A percentile compares a stretch with the other conserved stretches of the same genome.
Evolutionary conservation across 257 asterid genomes (phyloP).

Genomic region (Cordia subcordata): DNA sequence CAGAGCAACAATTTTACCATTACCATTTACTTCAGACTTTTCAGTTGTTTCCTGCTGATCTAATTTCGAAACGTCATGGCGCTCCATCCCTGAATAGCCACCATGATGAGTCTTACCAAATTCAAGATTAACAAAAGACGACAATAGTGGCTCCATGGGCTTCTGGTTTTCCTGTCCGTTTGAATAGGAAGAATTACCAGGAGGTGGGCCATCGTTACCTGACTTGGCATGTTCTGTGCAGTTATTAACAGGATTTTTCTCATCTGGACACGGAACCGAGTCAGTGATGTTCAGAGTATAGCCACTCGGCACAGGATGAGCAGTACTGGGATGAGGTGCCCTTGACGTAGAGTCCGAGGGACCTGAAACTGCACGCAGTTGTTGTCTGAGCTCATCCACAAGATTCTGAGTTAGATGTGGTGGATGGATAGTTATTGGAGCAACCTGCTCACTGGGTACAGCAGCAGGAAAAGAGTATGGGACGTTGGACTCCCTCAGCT

Average conservation of each 20-base stretch:
- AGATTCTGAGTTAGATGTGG: conserved; percentile 33
- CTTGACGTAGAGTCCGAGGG: conserved; percentile 23
- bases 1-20: conserved; percentile 13
- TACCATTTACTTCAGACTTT: conserved; percentile 30
- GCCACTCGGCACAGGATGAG: conserved; percentile 21
- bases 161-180: conserved; percentile 31
- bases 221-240: conserved; percentile 16
- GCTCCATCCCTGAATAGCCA: conserved; percentile 13
- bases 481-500: conserved; percentile 27
- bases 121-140: conserved; percentile 23
- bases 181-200: conserved; percentile 17
- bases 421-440: conserved; percentile 29
- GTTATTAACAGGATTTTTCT: conserved; percentile 25
- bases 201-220: conserved; percentile 20
- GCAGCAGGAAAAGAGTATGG: conserved; percentile 28
- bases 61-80: conserved; percentile 12
- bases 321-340: conserved; percentile 17
- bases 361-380: conserved; percentile 26
- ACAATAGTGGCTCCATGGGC: conserved; percentile 26
- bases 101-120: conserved; percentile 12
- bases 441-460: conserved; percentile 32
- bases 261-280: conserved; percentile 22
- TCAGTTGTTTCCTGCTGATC: conserved; percentile 25
- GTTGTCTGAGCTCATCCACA: conserved; percentile 36
- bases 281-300: conserved; percentile 17